Evolutionary conservation across 2,329 filamentous ascomycete species (phyloP).

Genomic region (Ophiostoma sp.): DNA sequence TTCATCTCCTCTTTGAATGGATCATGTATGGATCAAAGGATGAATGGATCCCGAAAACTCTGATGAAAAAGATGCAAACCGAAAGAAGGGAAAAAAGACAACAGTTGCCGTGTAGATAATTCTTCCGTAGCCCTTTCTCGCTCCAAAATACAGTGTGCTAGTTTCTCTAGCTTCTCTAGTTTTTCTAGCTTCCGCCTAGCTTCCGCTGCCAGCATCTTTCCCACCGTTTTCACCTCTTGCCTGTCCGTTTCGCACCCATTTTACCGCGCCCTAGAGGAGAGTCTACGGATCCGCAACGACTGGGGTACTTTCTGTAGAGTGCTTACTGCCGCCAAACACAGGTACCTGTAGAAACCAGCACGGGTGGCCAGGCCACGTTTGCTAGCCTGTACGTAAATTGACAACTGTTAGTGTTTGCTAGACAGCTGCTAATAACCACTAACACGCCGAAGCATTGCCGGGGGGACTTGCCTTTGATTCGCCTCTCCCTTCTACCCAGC

Average conservation of each 20-base stretch:
- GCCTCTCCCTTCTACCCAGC: background rate
- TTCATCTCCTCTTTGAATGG: background rate
- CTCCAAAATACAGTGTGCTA: background rate
- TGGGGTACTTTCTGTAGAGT: background rate
- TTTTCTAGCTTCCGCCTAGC: conserved; percentile 4
- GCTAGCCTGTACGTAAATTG: background rate
- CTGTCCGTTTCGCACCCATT: background rate
- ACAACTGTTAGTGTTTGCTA: background rate
- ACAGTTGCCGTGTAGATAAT: background rate
- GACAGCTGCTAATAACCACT: background rate
- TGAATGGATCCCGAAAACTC: background rate
- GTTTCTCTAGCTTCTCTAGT: background rate
- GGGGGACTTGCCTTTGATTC: background rate
- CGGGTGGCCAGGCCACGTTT: background rate
- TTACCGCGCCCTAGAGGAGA: background rate
- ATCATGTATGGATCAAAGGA: background rate
- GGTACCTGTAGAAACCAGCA: background rate
- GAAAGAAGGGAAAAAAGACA: background rate
- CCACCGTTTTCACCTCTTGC: background rate
- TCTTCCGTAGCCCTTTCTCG: background rate
- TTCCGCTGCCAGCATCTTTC: background rate
- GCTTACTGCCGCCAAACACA: background rate
- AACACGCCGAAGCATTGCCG: background rate
- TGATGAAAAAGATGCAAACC: background rate
- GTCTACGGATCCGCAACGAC: background rate